Evolutionary conservation across 192 early-diverging fungal genomes (phyloP), one percentile per base, ranked within the genome.

Genomic region (Podila minutissima): DNA sequence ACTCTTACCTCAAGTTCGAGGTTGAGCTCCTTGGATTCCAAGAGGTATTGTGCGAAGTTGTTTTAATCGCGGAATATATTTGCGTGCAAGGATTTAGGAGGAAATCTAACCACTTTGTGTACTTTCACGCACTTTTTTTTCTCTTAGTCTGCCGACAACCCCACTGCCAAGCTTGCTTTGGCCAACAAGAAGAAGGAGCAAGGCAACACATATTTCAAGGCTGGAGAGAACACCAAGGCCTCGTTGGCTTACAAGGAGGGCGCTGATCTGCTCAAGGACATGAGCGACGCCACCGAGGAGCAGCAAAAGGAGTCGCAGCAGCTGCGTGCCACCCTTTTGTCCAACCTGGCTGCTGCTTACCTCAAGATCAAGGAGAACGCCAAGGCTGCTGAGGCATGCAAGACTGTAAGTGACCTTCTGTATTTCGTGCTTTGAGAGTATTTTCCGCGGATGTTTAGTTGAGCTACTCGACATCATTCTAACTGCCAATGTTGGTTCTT

Each of bases 201-300:
- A 32, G 85, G 85, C 59, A 86, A 86, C 50, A 67, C 57, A 7
- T 48, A 53, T 8, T 86, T 82, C 70, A 86, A 86, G 62, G 33
- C 28, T 19, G 74, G 67, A 7, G 71, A 79, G 20, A 71, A 74
- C 63, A 37, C 31, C 7, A 11, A 61, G 37, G 85, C 85, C 13
- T 32, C 74, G 12, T 33, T 55, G 48, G 62, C 74, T 17, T 86
- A 86, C 64, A 64, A 70, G 59, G 71, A 84, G 20, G 85, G 81
- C 19, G 67, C 75, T 31, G 73, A 79, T 60, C 24, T 61, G 48
- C 61, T 83, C 13, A 69, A 46, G 22, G 73, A 86, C 49, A 57
- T 81, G 64, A 41, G 32, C 29, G 76, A 61, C 19, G 65, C 61
- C 41, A 71, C 74, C 32, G 35, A 46, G 19, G 74, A 82, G 48